Percentiles rank a stretch among this genome's conserved stretches.
Conservation (phyloP, 2,329 filamentous ascomycete species). For the Bipolaris sorokiniana region DNA sequence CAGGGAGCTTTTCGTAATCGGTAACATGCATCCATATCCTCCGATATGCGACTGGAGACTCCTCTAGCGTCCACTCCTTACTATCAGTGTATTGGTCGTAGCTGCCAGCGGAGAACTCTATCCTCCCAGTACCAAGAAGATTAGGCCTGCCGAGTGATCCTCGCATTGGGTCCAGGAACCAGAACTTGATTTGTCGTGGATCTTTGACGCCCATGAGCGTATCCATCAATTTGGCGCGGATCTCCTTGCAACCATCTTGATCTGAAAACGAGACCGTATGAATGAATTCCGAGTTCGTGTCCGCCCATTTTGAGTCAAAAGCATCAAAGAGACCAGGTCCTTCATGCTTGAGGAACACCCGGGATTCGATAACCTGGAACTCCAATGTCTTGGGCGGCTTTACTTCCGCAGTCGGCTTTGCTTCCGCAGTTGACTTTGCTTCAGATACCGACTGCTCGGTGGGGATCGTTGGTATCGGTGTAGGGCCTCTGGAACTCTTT, state of each 20-base stretch:
- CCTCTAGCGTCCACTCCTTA: conserved; percentile 37
- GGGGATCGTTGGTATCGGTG: conserved; percentile 21
- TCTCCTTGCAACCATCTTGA: conserved; percentile 36
- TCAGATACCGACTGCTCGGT: conserved; percentile 10
- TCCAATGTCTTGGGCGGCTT: conserved; percentile 22
- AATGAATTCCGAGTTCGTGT: conserved; percentile 19
- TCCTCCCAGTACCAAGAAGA: conserved; percentile 39
- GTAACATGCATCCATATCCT: conserved; percentile 46
- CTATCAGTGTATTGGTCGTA: conserved; percentile 34
- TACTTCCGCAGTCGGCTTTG: not conserved
- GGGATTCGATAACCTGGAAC: conserved; percentile 45
- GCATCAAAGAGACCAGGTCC: conserved; percentile 48
- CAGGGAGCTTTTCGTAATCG: conserved; percentile 39
- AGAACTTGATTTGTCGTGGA: conserved; percentile 49
- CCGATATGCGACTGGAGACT: conserved; percentile 28
- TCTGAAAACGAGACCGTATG: conserved; percentile 31
- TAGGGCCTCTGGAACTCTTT: conserved; percentile 20
- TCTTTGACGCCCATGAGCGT: conserved; percentile 42
- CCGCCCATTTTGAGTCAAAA: conserved; percentile 36
- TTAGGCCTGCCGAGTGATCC: conserved; percentile 40
- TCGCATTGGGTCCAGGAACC: conserved; percentile 45
- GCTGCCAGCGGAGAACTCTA: conserved; percentile 42
- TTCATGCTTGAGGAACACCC: conserved; percentile 43
- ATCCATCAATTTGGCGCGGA: conserved; percentile 39
- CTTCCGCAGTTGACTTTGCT: not conserved